Evolutionary conservation across 108 stramenopile genomes (phyloP).

Genomic region (Ochromonas danica): DNA sequence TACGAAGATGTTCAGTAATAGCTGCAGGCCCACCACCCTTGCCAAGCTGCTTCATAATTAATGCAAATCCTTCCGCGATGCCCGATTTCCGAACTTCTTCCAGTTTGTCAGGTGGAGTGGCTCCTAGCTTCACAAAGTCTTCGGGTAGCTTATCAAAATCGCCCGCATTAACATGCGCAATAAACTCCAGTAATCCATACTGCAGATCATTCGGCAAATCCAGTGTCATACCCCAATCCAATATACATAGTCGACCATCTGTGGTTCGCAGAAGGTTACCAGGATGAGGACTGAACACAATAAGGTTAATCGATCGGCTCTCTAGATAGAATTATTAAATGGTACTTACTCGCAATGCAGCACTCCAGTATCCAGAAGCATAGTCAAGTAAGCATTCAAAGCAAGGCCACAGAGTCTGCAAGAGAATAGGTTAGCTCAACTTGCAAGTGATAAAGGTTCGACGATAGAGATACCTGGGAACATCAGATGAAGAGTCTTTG

Average conservation of each 20-base stretch:
- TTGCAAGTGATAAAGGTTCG: background rate
- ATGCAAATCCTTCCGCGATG: conserved; percentile 70
- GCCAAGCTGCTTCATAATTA: conserved; percentile 68
- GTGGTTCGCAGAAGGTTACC: conserved; percentile 73
- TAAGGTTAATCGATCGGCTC: background rate
- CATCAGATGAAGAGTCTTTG: conserved; percentile 62
- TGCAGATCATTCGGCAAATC: conserved; percentile 72
- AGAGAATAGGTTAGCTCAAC: background rate
- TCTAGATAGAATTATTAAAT: background rate
- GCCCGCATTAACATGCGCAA: conserved; percentile 83
- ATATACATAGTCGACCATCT: conserved; percentile 82
- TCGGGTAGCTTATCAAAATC: conserved; percentile 80
- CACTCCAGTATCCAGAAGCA: conserved; percentile 71
- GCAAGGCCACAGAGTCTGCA: conserved; percentile 72
- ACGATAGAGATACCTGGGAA: conserved; percentile 50
- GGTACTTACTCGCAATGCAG: conserved; percentile 58
- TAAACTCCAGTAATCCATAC: conserved; percentile 80
- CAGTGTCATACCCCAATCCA: conserved; percentile 96
- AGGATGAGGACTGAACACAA: conserved; percentile 50
- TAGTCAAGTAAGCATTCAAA: conserved; percentile 80
- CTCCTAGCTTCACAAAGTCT: conserved; percentile 77
- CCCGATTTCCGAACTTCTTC: conserved; percentile 55
- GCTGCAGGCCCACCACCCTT: conserved; percentile 81
- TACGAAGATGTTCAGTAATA: conserved; percentile 77
- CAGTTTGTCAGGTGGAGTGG: conserved; percentile 58